Evolutionary conservation across 768 basidiomycete genomes (phyloP).

Genomic region (Aureoboletus auriporus): DNA sequence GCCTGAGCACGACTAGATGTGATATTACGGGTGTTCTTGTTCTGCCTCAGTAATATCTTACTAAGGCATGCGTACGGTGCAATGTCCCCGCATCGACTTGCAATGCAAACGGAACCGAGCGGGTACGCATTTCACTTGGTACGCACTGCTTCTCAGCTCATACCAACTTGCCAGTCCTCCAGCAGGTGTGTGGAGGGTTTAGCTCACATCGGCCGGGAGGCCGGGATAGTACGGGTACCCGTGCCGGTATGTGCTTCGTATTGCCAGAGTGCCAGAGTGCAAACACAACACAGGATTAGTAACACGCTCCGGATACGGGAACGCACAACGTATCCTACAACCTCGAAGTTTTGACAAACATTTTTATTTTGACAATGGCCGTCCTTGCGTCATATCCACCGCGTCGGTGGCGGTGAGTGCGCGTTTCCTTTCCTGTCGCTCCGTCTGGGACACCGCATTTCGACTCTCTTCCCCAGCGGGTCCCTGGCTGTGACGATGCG

Average conservation of each 20-base stretch:
- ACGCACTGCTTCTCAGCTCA: conserved; percentile 15
- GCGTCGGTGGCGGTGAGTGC: conserved; percentile 30
- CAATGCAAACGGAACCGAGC: conserved; percentile 15
- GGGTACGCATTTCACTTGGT: conserved; percentile 13
- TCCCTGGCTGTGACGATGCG: conserved; percentile 30
- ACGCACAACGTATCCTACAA: conserved; percentile 9
- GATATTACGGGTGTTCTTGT: conserved; percentile 3
- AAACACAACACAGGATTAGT: conserved; percentile 22
- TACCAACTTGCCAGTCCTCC: neutral
- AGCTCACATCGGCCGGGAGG: neutral
- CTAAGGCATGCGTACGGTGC: no score
- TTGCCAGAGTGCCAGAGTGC: no score
- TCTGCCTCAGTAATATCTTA: neutral
- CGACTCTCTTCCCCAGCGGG: conserved; percentile 23
- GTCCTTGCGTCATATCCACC: conserved; percentile 23
- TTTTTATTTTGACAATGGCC: neutral
- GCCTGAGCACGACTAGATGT: neutral
- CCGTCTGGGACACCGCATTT: conserved; percentile 27
- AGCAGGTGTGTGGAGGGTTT: neutral
- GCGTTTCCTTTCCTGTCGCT: conserved; percentile 29
- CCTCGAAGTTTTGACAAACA: conserved; percentile 6
- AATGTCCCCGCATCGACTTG: conserved; percentile 1
- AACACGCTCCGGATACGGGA: conserved; percentile 17
- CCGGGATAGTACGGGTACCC: no score
- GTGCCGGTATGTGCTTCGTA: no score